These are phyloP conservation scores for Tothia fuscella DNA, from an alignment of 2,329 filamentous ascomycete genomes.

Conservation along the genomic window DNA sequence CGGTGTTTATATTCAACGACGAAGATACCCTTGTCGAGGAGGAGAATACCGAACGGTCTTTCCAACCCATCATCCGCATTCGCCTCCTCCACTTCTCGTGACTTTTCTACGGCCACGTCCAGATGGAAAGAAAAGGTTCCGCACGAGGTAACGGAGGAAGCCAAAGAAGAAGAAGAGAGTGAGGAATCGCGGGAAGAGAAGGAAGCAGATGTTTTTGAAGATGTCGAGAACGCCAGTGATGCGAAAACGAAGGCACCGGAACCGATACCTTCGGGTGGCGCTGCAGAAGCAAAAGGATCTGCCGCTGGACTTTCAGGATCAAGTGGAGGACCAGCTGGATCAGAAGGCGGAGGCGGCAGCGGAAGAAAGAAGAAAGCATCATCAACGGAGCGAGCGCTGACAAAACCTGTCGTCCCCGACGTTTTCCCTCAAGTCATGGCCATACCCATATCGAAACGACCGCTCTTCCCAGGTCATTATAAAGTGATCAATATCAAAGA, in stretches of 20 bases:
- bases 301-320: slow-evolving; percentile 38
- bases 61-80: slow-evolving; percentile 15
- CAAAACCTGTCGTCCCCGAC: slow-evolving; percentile 84
- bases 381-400: slow-evolving; percentile 57
- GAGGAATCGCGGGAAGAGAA: slow-evolving; percentile 31
- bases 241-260: slow-evolving; percentile 36
- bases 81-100: slow-evolving; percentile 17
- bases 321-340: slow-evolving; percentile 37
- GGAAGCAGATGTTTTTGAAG: slow-evolving; percentile 31
- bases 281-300: slow-evolving; percentile 45
- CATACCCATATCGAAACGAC: slow-evolving; percentile 86
- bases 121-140: slow-evolving; percentile 45
- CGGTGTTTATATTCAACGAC: slow-evolving; percentile 5
- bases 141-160: slow-evolving; percentile 32
- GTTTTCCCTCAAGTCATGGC: slow-evolving; percentile 97
- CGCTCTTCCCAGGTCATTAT: slow-evolving; percentile 95
- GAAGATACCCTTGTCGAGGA: too few species aligned
- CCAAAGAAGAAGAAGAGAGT: slow-evolving; percentile 33
- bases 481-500: slow-evolving; percentile 97
- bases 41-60: too few species aligned
- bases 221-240: slow-evolving; percentile 22
- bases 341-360: slow-evolving; percentile 38
- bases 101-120: slow-evolving; percentile 30
- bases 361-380: slow-evolving; percentile 64
- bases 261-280: slow-evolving; percentile 38